Percentiles rank a stretch among this genome's conserved stretches.
Evolutionary conservation across 2,329 filamentous ascomycete genomes (phyloP).

Genomic region (Fusarium protoensiforme): DNA sequence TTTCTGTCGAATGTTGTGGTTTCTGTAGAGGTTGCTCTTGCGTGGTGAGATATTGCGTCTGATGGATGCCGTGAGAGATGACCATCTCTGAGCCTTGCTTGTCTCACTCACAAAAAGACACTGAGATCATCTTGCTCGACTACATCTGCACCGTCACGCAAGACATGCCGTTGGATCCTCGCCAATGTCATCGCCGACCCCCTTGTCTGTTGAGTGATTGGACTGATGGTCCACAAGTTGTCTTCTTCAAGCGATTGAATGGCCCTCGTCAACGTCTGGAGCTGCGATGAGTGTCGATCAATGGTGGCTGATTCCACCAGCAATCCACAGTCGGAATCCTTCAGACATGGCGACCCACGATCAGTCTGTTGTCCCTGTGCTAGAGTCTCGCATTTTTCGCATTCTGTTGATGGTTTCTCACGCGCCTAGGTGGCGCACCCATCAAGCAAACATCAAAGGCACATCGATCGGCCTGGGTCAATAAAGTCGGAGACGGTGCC

Average conservation of each 20-base stretch:
- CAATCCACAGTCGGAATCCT: conserved; percentile 19
- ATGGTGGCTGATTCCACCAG: conserved; percentile 1
- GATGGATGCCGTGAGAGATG: not conserved
- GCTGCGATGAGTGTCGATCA: conserved; percentile 4
- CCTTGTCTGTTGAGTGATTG: not conserved
- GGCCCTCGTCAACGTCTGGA: not conserved
- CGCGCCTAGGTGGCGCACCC: conserved; percentile 12
- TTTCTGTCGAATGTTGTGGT: not conserved
- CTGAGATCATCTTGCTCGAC: not conserved
- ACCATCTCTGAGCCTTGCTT: not conserved
- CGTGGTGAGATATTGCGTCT: not conserved
- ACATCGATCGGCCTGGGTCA: not conserved
- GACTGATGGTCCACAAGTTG: not conserved
- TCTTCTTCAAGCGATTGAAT: not conserved
- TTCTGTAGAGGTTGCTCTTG: not conserved
- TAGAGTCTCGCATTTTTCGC: not conserved
- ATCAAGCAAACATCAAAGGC: not conserved
- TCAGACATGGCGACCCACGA: not conserved
- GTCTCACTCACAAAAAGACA: not conserved
- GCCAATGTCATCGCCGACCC: not conserved
- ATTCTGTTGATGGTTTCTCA: not conserved
- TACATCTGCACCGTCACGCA: not conserved
- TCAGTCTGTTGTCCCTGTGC: not conserved
- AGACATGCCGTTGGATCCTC: not conserved
- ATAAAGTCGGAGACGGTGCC: not conserved